Evolutionary conservation across 345 rosid species (phyloP), one percentile per base, ranked within the genome.

Genomic region (Citrus sp.): DNA sequence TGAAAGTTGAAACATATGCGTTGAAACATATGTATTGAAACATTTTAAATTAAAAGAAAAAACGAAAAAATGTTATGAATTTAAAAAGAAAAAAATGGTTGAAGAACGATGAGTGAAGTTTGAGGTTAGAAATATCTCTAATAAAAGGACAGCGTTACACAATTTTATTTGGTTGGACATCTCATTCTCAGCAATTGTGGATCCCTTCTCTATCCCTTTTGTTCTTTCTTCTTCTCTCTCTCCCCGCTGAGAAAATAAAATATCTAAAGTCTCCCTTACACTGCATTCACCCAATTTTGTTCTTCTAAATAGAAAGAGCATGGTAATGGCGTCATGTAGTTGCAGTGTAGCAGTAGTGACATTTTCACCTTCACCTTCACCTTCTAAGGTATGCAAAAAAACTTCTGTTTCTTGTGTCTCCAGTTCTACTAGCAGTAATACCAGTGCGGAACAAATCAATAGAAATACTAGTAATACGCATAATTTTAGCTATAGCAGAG

Each of bases 401-500:
- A 38, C 78, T 40, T 70, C 80, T 70, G 14, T 74, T 19, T 65
- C 80, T 74, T 77, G 73, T 70, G 71, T 61, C 38, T 51, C 55
- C 56, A 21, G 77, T 76, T 7, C 40, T 67, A 16, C 66, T 55
- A 22, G 63, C 37, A 24, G 9, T 61, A 67, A 55, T 38, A 8
- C 2, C 16, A 74, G 30, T 62, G 73, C 67, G 30, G 90, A 88
- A 73, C 85, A 85, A 61, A 72, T 71, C 35, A 78, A 34, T 62
- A 42, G 54, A 61, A 42, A 10, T 59, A 68, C 27, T 73, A 76
- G 2, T 13, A 62, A 60, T 7, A 21, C 80, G 5, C 83, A 84
- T 68, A 84, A 85, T 32, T 95, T 95, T 82, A 92, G 87, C 78
- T 95, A 95, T 77, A 87, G 89, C 74, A 88, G 96, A 89, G 98